Evolutionary conservation across 116 monocot species (phyloP).

Genomic region (Cymodocea nodosa): DNA sequence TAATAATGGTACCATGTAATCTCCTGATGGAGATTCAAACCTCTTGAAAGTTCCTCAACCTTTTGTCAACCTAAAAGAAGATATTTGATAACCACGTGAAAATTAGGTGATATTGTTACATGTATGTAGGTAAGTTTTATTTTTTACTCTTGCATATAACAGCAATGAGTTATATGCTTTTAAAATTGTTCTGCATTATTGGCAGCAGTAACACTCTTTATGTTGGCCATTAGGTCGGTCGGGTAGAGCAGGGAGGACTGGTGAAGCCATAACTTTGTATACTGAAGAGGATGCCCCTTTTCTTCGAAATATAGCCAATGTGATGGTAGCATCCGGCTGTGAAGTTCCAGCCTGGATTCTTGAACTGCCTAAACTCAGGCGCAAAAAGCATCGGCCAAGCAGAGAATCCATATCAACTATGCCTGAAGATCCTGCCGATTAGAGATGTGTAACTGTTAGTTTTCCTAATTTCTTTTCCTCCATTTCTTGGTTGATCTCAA

Average conservation of each 20-base stretch:
- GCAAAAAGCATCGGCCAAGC: constrained; percentile 55
- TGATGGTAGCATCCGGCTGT: constrained; percentile 82
- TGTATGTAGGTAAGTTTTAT: too few species aligned
- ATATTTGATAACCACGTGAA: neutral
- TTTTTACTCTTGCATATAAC: neutral
- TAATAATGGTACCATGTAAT: too few species aligned
- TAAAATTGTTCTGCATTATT: neutral
- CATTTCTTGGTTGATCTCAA: too few species aligned
- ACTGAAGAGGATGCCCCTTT: constrained; percentile 91
- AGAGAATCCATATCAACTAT: constrained; percentile 41
- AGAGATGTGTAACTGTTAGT: too few species aligned
- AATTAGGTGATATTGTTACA: neutral
- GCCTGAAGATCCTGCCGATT: constrained; percentile 1
- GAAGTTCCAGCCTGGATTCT: constrained; percentile 90
- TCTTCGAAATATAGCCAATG: constrained; percentile 87
- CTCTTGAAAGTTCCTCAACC: too few species aligned
- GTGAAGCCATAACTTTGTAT: constrained; percentile 86
- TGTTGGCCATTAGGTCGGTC: constrained; percentile 48
- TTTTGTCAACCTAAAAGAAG: too few species aligned
- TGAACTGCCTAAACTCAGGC: constrained; percentile 54
- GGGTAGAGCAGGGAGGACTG: constrained; percentile 86
- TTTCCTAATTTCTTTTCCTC: too few species aligned
- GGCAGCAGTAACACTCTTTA: neutral
- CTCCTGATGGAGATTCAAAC: too few species aligned
- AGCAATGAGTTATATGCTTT: neutral